Percentiles rank a stretch among this genome's conserved stretches.
These are phyloP conservation scores for Exophiala mesophila DNA, from an alignment of 2,329 filamentous ascomycete genomes.

Conservation along the genomic window DNA sequence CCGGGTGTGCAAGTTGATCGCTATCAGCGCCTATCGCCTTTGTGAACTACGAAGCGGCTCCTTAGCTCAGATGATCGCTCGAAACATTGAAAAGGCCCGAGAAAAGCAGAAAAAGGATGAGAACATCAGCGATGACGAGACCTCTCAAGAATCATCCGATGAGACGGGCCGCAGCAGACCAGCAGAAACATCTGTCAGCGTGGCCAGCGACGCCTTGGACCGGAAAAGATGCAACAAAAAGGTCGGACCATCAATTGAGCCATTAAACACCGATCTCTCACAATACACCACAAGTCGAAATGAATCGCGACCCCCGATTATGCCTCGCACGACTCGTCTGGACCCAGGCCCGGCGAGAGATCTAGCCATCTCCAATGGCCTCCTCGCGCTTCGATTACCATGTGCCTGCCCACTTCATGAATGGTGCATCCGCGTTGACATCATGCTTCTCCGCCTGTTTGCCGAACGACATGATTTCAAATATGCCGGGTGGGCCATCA, in stretches of 20 bases:
- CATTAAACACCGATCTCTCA: too few species aligned
- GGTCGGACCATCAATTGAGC: too few species aligned
- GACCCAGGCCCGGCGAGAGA: slow-evolving; percentile 11
- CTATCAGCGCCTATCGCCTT: slow-evolving; percentile 20
- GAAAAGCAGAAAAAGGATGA: background rate
- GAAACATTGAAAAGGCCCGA: background rate
- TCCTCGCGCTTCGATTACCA: slow-evolving; percentile 20
- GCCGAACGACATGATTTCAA: slow-evolving; percentile 11
- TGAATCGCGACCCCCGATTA: background rate
- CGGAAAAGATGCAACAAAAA: too few species aligned
- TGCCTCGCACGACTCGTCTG: slow-evolving; percentile 13
- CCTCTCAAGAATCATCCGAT: background rate
- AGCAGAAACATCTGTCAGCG: background rate
- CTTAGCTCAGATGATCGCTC: slow-evolving; percentile 5
- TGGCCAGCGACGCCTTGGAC: background rate
- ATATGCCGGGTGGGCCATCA: slow-evolving; percentile 12
- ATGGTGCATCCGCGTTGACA: slow-evolving; percentile 20
- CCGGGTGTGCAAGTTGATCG: slow-evolving; percentile 22
- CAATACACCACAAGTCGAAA: too few species aligned
- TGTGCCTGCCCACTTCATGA: slow-evolving; percentile 18
- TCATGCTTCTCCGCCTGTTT: slow-evolving; percentile 20
- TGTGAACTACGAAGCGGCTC: slow-evolving; percentile 22
- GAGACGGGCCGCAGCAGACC: background rate
- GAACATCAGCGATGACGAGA: background rate
- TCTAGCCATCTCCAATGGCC: slow-evolving; percentile 18